Evolutionary conservation across 2,329 filamentous ascomycete species (phyloP), one percentile per base, ranked within the genome.

Genomic region (Fusarium verticillioides): DNA sequence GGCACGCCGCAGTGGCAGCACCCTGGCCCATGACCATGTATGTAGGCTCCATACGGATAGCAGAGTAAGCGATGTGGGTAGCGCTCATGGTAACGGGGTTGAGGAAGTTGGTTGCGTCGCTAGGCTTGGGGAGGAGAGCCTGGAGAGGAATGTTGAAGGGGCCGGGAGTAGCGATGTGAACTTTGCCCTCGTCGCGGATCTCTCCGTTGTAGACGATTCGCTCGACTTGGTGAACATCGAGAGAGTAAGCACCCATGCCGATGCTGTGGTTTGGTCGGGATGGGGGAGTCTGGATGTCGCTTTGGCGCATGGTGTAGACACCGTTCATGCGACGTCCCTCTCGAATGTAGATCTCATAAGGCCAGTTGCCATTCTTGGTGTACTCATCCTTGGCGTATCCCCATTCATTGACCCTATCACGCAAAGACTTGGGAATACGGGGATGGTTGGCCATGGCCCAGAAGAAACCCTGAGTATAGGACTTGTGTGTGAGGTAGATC

Each of bases 11-110:
- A 18, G 70, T 68, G 6, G 66, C 71, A 34, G 71, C 70, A 42
- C 71, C 73, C 26, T 74, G 70, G 6, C 71, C 71, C 54, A 74
- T 52, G 12, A 71, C 44, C 71, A 74, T 74, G 4, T 74, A 74
- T 4, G 67, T 73, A 6, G 70, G 71, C 44, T 74, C 71, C 71
- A 74, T 74, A 8, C 71, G 71, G 13, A 74, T 68, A 4, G 71
- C 66, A 2, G 70, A 74, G 9, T 64, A 56, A 3, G 70, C 71
- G 40, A 74, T 57, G n/a, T 74, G 71, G 6, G 66, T 70, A 13
- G 66, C 61, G 21, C 70, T 73, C 53, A 73, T 50, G 5, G 70
- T 73, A 9, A 73, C 70, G 12, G 70, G 70, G 28, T 73, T 73
- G 18, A 73, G 65, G 34, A 73, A 73, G 32, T 73, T 73, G 11